Conservation (phyloP, 129 eudicot genomes). For the Solidago caesia region DNA sequence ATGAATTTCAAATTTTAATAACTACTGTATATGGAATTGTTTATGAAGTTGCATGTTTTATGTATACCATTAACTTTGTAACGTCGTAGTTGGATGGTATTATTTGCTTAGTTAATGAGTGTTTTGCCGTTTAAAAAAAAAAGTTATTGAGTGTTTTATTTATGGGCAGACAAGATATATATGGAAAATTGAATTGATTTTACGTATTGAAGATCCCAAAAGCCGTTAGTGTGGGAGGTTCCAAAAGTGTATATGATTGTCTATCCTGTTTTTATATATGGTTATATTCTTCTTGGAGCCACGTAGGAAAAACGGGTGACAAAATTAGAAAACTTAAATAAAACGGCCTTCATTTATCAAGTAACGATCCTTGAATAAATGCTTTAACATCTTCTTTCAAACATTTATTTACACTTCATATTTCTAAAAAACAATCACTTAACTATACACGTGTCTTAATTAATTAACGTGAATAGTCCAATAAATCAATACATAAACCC, state of each 20-base stretch:
- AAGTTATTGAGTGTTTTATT: no score
- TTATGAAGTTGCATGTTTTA: no score
- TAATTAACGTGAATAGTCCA: no score
- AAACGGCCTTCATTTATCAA: not conserved
- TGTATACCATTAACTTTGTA: no score
- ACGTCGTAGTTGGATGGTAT: no score
- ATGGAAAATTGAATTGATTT: not conserved
- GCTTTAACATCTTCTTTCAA: no score
- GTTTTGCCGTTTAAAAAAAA: no score
- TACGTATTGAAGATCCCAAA: not conserved
- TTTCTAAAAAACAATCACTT: not conserved
- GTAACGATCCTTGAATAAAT: not conserved
- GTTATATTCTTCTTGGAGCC: not conserved
- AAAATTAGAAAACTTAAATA: not conserved
- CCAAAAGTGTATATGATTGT: not conserved
- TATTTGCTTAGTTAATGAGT: no score
- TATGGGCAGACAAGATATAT: not conserved
- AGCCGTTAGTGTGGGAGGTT: not conserved
- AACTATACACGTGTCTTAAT: not conserved
- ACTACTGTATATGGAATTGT: no score
- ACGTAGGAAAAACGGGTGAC: not conserved
- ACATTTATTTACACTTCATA: no score
- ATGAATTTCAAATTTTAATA: no score
- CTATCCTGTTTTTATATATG: not conserved
- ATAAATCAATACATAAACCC: not conserved